Base-by-base conservation (phyloP, 192 early-diverging fungal genomes). In the Linnemannia schmuckeri region DNA sequence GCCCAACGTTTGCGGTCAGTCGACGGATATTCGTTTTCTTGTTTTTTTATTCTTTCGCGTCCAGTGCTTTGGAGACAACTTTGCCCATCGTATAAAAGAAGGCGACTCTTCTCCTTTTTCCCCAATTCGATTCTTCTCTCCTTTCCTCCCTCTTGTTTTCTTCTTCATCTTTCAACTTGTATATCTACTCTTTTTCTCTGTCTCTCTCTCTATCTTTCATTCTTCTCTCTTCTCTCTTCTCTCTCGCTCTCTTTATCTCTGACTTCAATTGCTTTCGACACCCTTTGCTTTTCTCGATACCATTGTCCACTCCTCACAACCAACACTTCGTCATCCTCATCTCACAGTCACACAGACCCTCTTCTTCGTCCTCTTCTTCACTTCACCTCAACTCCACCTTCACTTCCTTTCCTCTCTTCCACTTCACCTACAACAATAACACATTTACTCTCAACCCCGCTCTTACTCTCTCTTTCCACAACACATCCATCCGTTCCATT, bases 71-170 rank as follows among this genome's bases (percentile, higher is more conserved):
- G 55, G 55, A 27, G 44, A 15, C 15, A 12, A 13, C 44, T 46
- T 66, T 9, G 61, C 61, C 27, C 27, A 15, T 66, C 12, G 27
- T 77, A 77, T 77, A 77, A 77, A 79, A 79, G 33, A 40, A 55
- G 38, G 27, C 40, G 18, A 27, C 38, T 12, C 74, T 30, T 54
- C 63, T 49, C 66, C 47, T 77, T 27, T 13, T 22, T 38, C 71
- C 68, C 49, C 41, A 70, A 42, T 74, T 70, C 74, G 46, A 80
- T 66, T 57, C 9, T 76, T 61, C 61, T 30, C 75, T 44, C 70
- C 69, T 75, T 77, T 46, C 30, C n/a, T 71, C 66, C 72, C 40
- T 17, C 33, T 75, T 33, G 44, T 69, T 68, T 49, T 80, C 70
- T 41, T 57, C 13, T 79, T 61, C 70, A 57, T 74, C 49, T 70